Evolutionary conservation across 441 rosid genomes (phyloP), one percentile per base, ranked within the genome.

Genomic region (Biscutella laevigata): DNA sequence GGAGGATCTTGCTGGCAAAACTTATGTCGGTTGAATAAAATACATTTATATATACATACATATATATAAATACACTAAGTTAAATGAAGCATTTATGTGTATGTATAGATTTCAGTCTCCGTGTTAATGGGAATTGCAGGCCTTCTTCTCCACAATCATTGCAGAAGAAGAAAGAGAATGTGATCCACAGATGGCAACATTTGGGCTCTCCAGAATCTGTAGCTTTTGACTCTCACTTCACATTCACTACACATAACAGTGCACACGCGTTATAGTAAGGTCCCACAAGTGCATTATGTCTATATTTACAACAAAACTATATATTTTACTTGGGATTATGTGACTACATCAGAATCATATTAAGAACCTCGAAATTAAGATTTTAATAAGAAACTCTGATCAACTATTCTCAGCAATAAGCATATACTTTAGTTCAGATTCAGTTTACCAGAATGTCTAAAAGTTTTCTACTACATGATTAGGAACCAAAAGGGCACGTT

Each of bases 1-100:
- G 65, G 56, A 48, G 51, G 43, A 60, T 51, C 59, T 41, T 51
- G 37, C 44, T 35, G 35, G 35, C 6, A 25, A 61, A 51, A 12
- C 11, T 33, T 14, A 30, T 59, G 45, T 34, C 59, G 59, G 53
- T 13, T 6, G 36, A 42, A 41, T 13, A 42, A 17, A 61, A 19
- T 41, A 40, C 1, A n/a, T n/a, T n/a, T n/a, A n/a, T n/a, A n/a
- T n/a, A 7, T 19, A 34, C 0, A 24, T 52, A 7, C 7, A 25
- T n/a, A n/a, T n/a, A n/a, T n/a, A n/a, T n/a, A n/a, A n/a, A n/a
- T n/a, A n/a, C n/a, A n/a, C n/a, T n/a, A n/a, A n/a, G n/a, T n/a
- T n/a, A n/a, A n/a, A n/a, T n/a, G n/a, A n/a, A n/a, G n/a, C n/a
- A n/a, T n/a, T n/a, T n/a, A n/a, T n/a, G n/a, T n/a, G n/a, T n/a